Evolutionary conservation across 129 eudicot species (phyloP).

Genomic region (Smallanthus sonchifolius): DNA sequence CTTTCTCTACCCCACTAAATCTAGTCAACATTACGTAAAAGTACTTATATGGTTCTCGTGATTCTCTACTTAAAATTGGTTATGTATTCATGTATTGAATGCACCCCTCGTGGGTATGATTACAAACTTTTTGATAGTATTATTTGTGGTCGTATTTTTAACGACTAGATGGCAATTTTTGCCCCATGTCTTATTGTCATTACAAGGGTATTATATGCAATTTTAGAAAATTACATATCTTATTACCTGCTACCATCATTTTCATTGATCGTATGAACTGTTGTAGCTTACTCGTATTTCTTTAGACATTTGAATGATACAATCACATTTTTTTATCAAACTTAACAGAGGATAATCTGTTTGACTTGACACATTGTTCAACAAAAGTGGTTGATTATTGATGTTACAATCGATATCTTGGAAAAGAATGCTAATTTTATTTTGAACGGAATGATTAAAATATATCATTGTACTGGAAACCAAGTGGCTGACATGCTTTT

Average conservation of each 20-base stretch:
- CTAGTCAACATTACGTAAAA: not conserved
- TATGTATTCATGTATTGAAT: not conserved
- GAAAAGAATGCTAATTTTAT: not conserved
- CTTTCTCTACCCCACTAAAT: not conserved
- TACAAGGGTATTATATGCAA: not conserved
- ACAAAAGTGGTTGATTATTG: not conserved
- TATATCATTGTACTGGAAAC: not conserved
- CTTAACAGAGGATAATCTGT: not conserved
- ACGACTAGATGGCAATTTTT: not conserved
- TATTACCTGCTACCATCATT: not conserved
- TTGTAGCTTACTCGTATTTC: not conserved
- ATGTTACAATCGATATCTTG: too few relatives aligned
- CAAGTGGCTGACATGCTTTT: conserved; percentile 2
- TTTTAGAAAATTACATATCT: not conserved
- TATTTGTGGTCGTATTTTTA: not conserved
- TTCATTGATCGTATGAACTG: not conserved
- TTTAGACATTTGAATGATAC: not conserved
- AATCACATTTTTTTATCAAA: not conserved
- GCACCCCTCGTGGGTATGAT: not conserved
- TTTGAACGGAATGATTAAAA: not conserved
- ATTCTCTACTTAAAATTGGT: not conserved
- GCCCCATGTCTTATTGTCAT: not conserved
- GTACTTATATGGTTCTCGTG: not conserved
- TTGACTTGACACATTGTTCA: not conserved
- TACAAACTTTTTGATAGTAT: not conserved